phyloP scores from a whole-genome alignment of 306 rosid genomes.

The Neltuma alba region DNA sequence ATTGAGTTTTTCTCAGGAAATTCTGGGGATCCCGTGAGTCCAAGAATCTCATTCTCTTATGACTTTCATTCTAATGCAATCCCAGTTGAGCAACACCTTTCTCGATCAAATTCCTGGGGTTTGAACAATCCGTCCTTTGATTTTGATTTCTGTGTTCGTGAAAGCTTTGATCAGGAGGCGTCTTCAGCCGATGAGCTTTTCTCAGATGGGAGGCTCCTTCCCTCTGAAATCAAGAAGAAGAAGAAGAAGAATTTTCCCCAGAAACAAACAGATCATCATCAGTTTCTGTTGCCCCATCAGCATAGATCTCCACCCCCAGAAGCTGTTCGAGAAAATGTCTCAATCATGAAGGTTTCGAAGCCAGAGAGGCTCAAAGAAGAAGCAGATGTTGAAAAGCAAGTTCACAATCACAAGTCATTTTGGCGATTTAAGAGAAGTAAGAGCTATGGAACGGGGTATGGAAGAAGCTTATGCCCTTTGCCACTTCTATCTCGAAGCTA shows the following conservation, averaged over 20 bases:
- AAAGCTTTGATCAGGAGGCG: conserved; percentile 61
- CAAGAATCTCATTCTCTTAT: conserved; percentile 86
- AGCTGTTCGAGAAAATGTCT: conserved; percentile 9
- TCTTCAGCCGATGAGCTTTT: conserved; percentile 89
- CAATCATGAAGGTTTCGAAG: conserved; percentile 30
- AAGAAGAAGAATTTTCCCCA: conserved; percentile 47
- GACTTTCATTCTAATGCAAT: conserved; percentile 66
- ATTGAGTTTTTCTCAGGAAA: conserved; percentile 62
- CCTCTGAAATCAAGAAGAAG: conserved; percentile 60
- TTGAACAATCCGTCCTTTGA: conserved; percentile 57
- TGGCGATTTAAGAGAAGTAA: conserved; percentile 90
- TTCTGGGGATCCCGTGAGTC: conserved; percentile 52
- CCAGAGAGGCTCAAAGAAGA: conserved; percentile 45
- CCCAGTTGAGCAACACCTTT: conserved; percentile 66
- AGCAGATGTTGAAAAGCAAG: conserved; percentile 49
- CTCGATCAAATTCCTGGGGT: conserved; percentile 59
- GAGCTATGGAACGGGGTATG: conserved; percentile 79
- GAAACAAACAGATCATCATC: conserved; percentile 39
- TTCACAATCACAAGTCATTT: conserved; percentile 63
- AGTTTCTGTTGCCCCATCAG: neutral
- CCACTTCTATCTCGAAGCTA: conserved; percentile 84
- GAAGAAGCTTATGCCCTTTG: conserved; percentile 78
- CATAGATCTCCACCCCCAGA: conserved; percentile 42
- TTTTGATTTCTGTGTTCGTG: conserved; percentile 69
- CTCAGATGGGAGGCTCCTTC: conserved; percentile 75